Evolutionary conservation across 2,329 filamentous ascomycete genomes (phyloP).

Genomic region (Madurella fahalii): DNA sequence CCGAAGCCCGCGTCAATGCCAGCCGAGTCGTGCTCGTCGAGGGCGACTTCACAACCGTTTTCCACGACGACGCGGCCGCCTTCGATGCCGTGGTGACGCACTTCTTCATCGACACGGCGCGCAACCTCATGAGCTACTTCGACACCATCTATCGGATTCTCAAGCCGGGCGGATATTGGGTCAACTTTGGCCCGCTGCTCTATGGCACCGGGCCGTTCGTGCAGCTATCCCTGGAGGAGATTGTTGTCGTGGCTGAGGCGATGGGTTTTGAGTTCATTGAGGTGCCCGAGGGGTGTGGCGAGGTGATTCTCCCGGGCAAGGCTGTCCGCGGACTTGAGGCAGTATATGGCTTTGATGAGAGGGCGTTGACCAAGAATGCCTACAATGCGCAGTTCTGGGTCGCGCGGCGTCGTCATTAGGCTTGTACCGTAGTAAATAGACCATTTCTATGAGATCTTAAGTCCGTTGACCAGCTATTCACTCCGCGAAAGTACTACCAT

Average conservation of each 20-base stretch:
- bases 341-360: slow-evolving; percentile 49
- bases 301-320: slow-evolving; percentile 38
- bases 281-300: slow-evolving; percentile 38
- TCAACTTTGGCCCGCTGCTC: slow-evolving; percentile 53
- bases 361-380: slow-evolving; percentile 47
- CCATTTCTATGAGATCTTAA: no score
- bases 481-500: no score
- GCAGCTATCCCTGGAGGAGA: slow-evolving; percentile 52
- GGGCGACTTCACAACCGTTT: slow-evolving; percentile 51
- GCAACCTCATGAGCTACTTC: slow-evolving; percentile 52
- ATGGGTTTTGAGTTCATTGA: slow-evolving; percentile 52
- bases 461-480: no score
- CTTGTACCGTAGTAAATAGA: no score
- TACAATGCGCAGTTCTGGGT: slow-evolving; percentile 55
- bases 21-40: slow-evolving; percentile 46
- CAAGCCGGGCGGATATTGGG: slow-evolving; percentile 46
- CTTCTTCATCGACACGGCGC: slow-evolving; percentile 59
- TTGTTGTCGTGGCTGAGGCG: slow-evolving; percentile 42
- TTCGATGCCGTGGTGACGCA: slow-evolving; percentile 52
- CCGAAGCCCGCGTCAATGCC: slow-evolving; percentile 36
- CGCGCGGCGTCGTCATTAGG: slow-evolving; percentile 26
- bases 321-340: slow-evolving; percentile 44
- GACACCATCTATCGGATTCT: slow-evolving; percentile 49
- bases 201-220: slow-evolving; percentile 53
- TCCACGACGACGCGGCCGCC: slow-evolving; percentile 25